Percentiles rank a stretch among this genome's conserved stretches.
These are phyloP conservation scores for Gossypium schwendimanii DNA, from an alignment of 441 rosid species.

Conservation along the genomic window DNA sequence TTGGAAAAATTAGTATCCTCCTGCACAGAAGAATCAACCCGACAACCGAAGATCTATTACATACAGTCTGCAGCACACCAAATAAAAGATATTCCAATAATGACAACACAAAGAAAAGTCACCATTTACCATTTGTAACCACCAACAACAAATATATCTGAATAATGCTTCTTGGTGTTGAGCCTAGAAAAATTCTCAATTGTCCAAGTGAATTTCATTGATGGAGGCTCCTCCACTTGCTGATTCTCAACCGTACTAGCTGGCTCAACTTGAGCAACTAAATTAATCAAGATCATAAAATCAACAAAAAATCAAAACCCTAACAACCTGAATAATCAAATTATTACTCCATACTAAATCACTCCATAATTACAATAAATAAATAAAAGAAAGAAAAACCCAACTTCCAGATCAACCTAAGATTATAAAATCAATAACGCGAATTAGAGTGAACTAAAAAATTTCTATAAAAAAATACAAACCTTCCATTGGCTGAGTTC, in stretches of 20 bases:
- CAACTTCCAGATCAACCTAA: slow-evolving; percentile 21
- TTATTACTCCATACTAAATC: slow-evolving; percentile 3
- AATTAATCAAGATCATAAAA: slow-evolving; percentile 14
- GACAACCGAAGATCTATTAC: slow-evolving; percentile 8
- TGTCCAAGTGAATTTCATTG: slow-evolving; percentile 74
- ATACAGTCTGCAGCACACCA: not conserved
- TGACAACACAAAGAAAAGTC: not conserved
- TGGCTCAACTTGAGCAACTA: slow-evolving; percentile 60
- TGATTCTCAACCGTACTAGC: slow-evolving; percentile 61
- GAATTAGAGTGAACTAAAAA: not conserved
- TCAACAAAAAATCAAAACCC: slow-evolving; percentile 29
- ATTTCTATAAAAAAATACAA: not conserved
- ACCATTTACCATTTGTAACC: slow-evolving; percentile 67
- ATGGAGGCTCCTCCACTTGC: slow-evolving; percentile 72
- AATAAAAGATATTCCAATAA: not conserved
- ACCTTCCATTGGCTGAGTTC: slow-evolving; percentile 97
- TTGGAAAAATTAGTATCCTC: slow-evolving; percentile 81
- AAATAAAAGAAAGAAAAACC: not conserved
- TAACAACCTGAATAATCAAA: slow-evolving; percentile 18
- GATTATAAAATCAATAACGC: slow-evolving; percentile 3
- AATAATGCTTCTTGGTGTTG: slow-evolving; percentile 81
- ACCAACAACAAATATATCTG: slow-evolving; percentile 67
- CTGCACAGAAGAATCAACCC: slow-evolving; percentile 36
- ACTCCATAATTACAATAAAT: not conserved
- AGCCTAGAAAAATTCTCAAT: slow-evolving; percentile 64